Percentiles rank a stretch among this genome's conserved stretches.
Conservation (phyloP, 2,329 filamentous ascomycete genomes). For the Cercospora sesami region DNA sequence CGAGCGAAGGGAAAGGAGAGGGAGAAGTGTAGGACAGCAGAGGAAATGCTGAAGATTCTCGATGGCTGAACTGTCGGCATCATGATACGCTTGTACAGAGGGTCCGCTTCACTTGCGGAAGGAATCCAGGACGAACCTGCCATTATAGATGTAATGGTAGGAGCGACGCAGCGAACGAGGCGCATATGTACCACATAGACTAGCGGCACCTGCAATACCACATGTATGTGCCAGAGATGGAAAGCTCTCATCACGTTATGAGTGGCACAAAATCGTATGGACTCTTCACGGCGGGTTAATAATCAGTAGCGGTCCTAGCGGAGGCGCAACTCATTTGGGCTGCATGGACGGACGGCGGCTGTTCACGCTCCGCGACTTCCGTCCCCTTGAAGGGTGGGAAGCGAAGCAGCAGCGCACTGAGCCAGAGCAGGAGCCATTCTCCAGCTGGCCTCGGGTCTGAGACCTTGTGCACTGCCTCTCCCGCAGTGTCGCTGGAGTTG, state of each 20-base stretch:
- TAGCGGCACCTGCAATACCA: background rate
- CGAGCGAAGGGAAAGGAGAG: slow-evolving; percentile 69
- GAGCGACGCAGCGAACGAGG: background rate
- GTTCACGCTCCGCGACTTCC: background rate
- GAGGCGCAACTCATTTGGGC: background rate
- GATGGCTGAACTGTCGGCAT: slow-evolving; percentile 28
- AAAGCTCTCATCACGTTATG: background rate
- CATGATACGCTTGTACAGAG: background rate
- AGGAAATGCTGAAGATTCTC: slow-evolving; percentile 58
- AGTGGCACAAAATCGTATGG: background rate
- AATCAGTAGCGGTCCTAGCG: background rate
- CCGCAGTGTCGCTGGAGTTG: background rate
- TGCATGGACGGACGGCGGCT: background rate
- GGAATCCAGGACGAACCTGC: background rate
- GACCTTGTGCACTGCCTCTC: background rate
- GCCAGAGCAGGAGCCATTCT: background rate
- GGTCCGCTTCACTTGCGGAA: background rate
- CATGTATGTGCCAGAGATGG: background rate
- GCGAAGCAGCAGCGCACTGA: background rate
- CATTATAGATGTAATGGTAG: background rate
- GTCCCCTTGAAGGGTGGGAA: background rate
- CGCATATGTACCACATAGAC: background rate
- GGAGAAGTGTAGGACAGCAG: slow-evolving; percentile 62
- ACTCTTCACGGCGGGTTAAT: background rate
- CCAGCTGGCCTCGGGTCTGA: background rate